Base-by-base conservation (phyloP, 805 yeast species). In the Ogataea ganodermae region DNA sequence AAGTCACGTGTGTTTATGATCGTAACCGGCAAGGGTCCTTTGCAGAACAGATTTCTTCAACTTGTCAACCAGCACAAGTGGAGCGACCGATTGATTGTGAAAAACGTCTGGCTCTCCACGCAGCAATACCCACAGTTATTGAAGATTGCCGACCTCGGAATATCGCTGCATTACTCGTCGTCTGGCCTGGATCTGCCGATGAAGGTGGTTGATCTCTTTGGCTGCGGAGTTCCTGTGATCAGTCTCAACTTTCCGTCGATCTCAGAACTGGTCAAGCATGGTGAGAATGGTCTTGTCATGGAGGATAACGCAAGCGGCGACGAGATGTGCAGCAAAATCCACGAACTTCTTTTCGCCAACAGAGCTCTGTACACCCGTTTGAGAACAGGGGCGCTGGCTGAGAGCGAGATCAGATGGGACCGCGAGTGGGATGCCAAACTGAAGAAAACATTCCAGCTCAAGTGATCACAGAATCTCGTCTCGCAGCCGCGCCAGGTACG, bases 21-120 rank as follows among this genome's bases (percentile, higher is more conserved):
- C n/a, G 84, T 94, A n/a, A 94, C 99, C 0, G 99, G 99, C 0
- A 92, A 91, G 63, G 99, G 99, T 0, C 98, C 98, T 0, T 63
- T 86, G 67, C 81, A 81, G 54, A 64, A 67, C 2, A 63, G 71
- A 20, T 85, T 86, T 1, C 4, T 50, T 14, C 23, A 51, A 3
- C 6, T 44, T 7, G 45, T 60, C 0, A 36, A 50, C 2, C 24
- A 43, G 1, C 57, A 69, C n/a, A 57, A 62, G 8, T 66, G 75
- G 48, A 73, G 78, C 33, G 54, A 69, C 2, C 73, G 77, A 32
- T 79, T 90, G 5, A 59, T 73, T 1, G 72, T 94, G 5, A 75
- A 75, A 46, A 78, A 84, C 26, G 83, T 78, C 0, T 94, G 99
- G 98, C 72, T 94, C 18, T 60, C 84, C 0, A 70, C 81, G 5